Evolutionary conservation across 169 alveolate species (phyloP), one percentile per base, ranked within the genome.

Genomic region (Eimeria mitis): DNA sequence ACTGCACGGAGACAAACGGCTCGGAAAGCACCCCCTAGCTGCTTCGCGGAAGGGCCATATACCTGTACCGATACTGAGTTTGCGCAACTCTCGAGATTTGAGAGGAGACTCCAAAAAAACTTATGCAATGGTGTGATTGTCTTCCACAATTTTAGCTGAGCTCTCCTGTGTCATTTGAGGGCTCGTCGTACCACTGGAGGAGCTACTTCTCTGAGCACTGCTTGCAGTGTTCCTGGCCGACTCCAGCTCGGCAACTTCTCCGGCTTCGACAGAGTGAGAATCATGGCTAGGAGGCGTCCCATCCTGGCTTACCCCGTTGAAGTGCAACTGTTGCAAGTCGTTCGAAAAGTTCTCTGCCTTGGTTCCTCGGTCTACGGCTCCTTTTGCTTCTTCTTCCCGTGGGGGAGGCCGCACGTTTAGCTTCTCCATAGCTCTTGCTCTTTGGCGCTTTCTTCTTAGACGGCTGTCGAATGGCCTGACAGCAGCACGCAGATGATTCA

Each of bases 401-500:
- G 76, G 63, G 31, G 40, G 76, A n/a, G 73, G 90, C 31, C 28
- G 47, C 61, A 87, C 78, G 34, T 56, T 56, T 31, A 87, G 47
- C 83, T 61, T 59, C 44, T 31, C 44, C 65, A 59, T 61, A 23
- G 92, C 92, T 11, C 81, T 31, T 34, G 92, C 92, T 52, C 92
- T 63, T 49, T 87, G 92, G 2, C 92, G 78, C 14, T 87, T 87
- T 44, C 92, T 59, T 37, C 92, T 44, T 25, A 87, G 71, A 44
- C 92, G 92, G 31, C 92, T 87, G 63, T 87, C 92, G 42, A 87
- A 87, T 1, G 92, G 92, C 83, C 71, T 28, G 42, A 87, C 92
- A 23, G 83, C 34, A 42, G 83, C 92, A 4, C 92, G 92, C 63
- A 87, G 81, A 44, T 87, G 92, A 34, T 87, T 87, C 37, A 34